phyloP scores from a whole-genome alignment of 2,329 filamentous ascomycete species.

The Cytospora piceicola region DNA sequence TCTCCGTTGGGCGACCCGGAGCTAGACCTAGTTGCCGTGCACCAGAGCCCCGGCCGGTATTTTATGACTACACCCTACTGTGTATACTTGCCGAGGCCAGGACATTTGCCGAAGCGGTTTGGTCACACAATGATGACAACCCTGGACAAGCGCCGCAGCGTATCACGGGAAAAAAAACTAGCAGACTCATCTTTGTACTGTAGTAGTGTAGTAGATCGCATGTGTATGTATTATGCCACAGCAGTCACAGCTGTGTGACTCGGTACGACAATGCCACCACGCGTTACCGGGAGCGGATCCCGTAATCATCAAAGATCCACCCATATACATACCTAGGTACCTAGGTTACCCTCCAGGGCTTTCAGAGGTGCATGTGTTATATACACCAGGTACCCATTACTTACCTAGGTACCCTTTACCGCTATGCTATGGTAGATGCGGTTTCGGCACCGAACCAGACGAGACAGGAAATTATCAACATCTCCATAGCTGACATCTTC shows the following conservation, averaged over 20 bases:
- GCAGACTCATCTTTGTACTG: slow-evolving; percentile 13
- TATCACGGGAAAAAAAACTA: slow-evolving; percentile 16
- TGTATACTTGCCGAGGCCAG: not conserved
- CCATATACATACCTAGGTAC: no score
- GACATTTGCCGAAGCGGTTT: slow-evolving; percentile 18
- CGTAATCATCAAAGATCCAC: not conserved
- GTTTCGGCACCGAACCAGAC: not conserved
- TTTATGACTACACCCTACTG: not conserved
- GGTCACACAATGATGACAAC: slow-evolving; percentile 20
- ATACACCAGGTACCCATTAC: not conserved
- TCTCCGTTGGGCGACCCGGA: no score
- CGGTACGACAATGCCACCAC: slow-evolving; percentile 21
- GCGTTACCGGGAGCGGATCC: slow-evolving; percentile 2
- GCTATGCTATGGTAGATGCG: not conserved
- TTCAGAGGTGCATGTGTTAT: not conserved
- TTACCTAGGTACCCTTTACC: not conserved
- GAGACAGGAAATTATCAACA: not conserved
- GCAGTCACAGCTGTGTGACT: slow-evolving; percentile 17
- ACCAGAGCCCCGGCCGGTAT: not conserved
- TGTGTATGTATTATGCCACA: slow-evolving; percentile 5
- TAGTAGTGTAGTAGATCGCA: no score
- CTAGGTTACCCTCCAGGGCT: no score
- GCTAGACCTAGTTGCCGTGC: not conserved
- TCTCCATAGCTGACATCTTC: not conserved
- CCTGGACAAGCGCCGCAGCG: slow-evolving; percentile 20